Conservation (phyloP, 306 rosid genomes). For the Vigna radiata region DNA sequence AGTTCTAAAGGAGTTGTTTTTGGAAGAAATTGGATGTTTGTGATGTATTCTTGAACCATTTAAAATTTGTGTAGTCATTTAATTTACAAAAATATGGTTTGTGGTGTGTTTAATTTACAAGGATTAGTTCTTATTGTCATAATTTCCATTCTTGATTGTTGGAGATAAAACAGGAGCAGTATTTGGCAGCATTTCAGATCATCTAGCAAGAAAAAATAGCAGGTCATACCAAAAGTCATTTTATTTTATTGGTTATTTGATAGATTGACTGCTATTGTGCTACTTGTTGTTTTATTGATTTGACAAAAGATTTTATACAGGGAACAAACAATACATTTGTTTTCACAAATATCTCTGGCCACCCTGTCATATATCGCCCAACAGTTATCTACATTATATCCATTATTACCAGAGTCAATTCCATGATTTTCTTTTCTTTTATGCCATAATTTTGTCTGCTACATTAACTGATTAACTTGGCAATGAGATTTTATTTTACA, state of each 20-base stretch:
- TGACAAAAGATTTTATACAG: constrained; percentile 62
- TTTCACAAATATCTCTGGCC: constrained; percentile 72
- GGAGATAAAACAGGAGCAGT: constrained; percentile 87
- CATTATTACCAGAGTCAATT: constrained; percentile 4
- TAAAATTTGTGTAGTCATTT: too few relatives aligned
- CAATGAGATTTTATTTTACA: constrained; percentile 7
- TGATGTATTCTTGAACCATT: too few relatives aligned
- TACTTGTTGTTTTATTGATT: constrained; percentile 33
- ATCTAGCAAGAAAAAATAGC: constrained; percentile 75
- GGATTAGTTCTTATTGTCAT: constrained; percentile 22
- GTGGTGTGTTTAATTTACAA: background rate
- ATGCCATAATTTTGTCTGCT: background rate
- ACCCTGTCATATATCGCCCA: constrained; percentile 78
- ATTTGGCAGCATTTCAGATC: constrained; percentile 88
- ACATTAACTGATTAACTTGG: background rate
- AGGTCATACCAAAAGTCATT: constrained; percentile 61
- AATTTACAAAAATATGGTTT: too few relatives aligned
- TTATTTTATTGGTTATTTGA: constrained; percentile 10
- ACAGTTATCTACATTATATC: constrained; percentile 64
- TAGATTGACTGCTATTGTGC: constrained; percentile 5
- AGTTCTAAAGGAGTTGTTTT: too few relatives aligned
- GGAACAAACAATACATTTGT: constrained; percentile 86
- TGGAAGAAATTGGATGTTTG: too few relatives aligned
- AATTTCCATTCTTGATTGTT: constrained; percentile 66
- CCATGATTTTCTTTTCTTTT: constrained; percentile 16